Evolutionary conservation across 2,329 filamentous ascomycete genomes (phyloP).

Genomic region (Trematosphaeria pertusa): DNA sequence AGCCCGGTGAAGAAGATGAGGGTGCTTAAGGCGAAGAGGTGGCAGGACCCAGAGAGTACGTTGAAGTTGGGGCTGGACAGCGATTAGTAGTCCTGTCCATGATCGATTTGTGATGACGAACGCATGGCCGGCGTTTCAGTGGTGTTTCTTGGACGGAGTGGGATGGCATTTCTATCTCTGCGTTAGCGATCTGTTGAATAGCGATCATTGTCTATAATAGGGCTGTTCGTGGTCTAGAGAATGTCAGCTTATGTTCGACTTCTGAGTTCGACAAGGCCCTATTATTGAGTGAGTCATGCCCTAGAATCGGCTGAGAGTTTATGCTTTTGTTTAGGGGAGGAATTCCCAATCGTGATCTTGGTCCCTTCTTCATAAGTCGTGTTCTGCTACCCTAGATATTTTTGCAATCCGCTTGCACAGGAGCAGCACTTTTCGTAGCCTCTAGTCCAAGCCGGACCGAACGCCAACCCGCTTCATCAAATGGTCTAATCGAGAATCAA

Average conservation of each 20-base stretch:
- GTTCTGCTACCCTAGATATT: constrained; percentile 43
- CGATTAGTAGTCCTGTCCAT: constrained; percentile 1
- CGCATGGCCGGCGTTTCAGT: constrained; percentile 10
- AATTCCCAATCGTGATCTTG: constrained; percentile 43
- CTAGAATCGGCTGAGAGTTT: no score
- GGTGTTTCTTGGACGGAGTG: not conserved
- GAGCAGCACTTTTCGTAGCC: constrained; percentile 8
- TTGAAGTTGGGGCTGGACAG: constrained; percentile 22
- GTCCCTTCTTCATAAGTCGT: constrained; percentile 45
- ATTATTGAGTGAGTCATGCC: no score
- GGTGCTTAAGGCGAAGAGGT: constrained; percentile 58
- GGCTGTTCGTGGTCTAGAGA: not conserved
- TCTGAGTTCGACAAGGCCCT: no score
- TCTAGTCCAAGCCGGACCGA: constrained; percentile 1
- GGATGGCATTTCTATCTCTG: not conserved
- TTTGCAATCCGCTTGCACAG: constrained; percentile 8
- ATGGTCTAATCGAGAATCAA: constrained; percentile 8
- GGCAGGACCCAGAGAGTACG: constrained; percentile 47
- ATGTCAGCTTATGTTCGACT: no score
- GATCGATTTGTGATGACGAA: not conserved
- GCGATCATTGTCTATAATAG: not conserved
- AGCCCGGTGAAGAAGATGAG: constrained; percentile 59
- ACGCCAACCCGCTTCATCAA: constrained; percentile 13
- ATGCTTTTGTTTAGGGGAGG: no score
- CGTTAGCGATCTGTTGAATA: no score